A percentile compares a stretch with the other conserved stretches of the same genome.
Evolutionary conservation across 1,284 basidiomycete species (phyloP).

Genomic region (Trichosporon ovoides): DNA sequence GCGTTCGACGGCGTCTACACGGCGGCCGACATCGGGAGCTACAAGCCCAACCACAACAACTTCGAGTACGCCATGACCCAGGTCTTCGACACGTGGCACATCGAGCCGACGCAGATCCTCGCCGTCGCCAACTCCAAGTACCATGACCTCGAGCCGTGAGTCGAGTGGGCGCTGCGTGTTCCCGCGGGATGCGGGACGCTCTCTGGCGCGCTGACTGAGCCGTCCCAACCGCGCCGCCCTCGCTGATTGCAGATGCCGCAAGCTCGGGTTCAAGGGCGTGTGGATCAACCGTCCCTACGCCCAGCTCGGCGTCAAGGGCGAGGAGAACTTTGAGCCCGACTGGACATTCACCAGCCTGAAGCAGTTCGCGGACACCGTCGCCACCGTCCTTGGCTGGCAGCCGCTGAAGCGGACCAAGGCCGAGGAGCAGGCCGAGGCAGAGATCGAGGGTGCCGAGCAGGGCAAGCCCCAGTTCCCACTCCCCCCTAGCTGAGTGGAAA

Average conservation of each 20-base stretch:
- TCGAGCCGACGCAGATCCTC: constrained; percentile 27
- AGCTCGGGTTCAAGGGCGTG: constrained; percentile 29
- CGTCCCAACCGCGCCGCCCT: no score
- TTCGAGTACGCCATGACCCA: constrained; percentile 32
- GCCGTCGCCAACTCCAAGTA: constrained; percentile 32
- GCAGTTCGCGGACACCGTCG: constrained; percentile 14
- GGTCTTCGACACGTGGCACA: constrained; percentile 27
- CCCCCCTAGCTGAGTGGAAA: no score
- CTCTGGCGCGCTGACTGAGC: background rate
- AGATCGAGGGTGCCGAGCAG: constrained; percentile 61
- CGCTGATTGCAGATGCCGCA: constrained; percentile 25
- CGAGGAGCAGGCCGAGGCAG: constrained; percentile 92
- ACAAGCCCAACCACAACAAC: constrained; percentile 36
- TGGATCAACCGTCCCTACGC: constrained; percentile 34
- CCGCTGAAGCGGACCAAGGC: constrained; percentile 65
- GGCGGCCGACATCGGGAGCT: constrained; percentile 35
- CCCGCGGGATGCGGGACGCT: background rate
- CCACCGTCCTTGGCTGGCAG: background rate
- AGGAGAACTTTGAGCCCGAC: constrained; percentile 15
- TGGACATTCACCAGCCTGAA: constrained; percentile 18
- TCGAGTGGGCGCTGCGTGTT: no score
- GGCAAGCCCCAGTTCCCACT: background rate
- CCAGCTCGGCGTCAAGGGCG: constrained; percentile 14
- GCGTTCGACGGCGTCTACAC: constrained; percentile 35
- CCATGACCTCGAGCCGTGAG: constrained; percentile 34